A percentile compares a stretch with the other conserved stretches of the same genome.
These are phyloP conservation scores for Huntiella moniliformis DNA, from an alignment of 2,329 filamentous ascomycete species.

Conservation along the genomic window DNA sequence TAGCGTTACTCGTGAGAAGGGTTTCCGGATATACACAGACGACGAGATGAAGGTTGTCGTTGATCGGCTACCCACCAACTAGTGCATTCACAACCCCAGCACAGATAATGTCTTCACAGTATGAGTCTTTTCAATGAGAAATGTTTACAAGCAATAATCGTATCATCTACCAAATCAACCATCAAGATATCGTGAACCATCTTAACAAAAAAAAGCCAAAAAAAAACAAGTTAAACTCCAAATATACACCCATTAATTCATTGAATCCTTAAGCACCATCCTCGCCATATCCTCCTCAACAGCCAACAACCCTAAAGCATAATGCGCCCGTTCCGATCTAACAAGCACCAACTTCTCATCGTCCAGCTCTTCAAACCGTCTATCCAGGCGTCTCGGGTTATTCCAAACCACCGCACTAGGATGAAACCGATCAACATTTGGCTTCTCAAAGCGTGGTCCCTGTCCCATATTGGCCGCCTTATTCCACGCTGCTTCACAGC, in stretches of 20 bases:
- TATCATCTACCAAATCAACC: constrained; percentile 6
- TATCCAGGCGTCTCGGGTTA: constrained; percentile 31
- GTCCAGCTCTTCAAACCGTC: constrained; percentile 29
- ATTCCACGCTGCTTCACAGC: constrained; percentile 71
- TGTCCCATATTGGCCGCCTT: constrained; percentile 53
- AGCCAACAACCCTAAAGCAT: constrained; percentile 60
- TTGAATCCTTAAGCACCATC: constrained; percentile 33
- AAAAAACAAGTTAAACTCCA: no score
- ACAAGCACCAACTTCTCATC: constrained; percentile 36
- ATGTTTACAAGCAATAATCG: constrained; percentile 4
- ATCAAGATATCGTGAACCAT: neutral
- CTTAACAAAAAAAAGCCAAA: neutral
- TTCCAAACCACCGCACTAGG: constrained; percentile 23
- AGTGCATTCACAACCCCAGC: constrained; percentile 12
- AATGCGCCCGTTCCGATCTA: constrained; percentile 45
- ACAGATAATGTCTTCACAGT: neutral
- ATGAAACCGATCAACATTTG: constrained; percentile 18
- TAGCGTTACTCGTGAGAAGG: constrained; percentile 92
- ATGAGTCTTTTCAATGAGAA: neutral
- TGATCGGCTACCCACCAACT: constrained; percentile 56
- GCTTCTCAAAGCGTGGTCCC: constrained; percentile 50
- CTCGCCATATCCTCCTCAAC: constrained; percentile 58
- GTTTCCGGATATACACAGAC: constrained; percentile 96
- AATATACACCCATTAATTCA: constrained; percentile 2
- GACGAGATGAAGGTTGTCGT: constrained; percentile 93